Conservation (phyloP, 164 flowering plant species). For the Umbellularia californica region DNA sequence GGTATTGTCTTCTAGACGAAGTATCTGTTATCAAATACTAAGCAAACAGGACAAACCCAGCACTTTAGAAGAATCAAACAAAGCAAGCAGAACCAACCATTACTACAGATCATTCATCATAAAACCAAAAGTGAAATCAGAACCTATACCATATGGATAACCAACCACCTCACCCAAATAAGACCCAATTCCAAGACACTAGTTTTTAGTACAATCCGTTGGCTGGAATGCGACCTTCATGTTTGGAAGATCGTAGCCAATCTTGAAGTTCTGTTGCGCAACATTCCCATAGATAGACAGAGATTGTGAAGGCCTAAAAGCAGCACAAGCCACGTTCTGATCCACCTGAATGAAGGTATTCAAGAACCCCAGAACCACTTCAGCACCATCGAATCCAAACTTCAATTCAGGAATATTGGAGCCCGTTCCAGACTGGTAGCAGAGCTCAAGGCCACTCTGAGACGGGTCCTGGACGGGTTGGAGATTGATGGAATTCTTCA, state of each 20-base stretch:
- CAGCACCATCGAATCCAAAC: constrained; percentile 33
- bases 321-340: constrained; percentile 18
- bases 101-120: too few relatives aligned
- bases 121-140: too few relatives aligned
- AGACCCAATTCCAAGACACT: neutral
- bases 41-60: too few relatives aligned
- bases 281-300: constrained; percentile 24
- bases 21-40: too few relatives aligned
- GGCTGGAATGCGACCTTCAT: constrained; percentile 24
- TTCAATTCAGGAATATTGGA: constrained; percentile 21
- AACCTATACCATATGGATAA: too few relatives aligned
- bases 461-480: neutral
- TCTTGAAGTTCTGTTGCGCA: constrained; percentile 25
- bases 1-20: too few relatives aligned
- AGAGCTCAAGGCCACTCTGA: neutral
- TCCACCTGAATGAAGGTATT: constrained; percentile 20
- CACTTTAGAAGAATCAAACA: too few relatives aligned
- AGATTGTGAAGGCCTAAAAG: constrained; percentile 3
- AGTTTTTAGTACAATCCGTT: constrained; percentile 22
- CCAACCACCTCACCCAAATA: too few relatives aligned
- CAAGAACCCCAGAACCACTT: constrained; percentile 14
- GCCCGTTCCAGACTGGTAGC: constrained; percentile 12
- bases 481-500: constrained; percentile 6
- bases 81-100: too few relatives aligned
- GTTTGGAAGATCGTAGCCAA: constrained; percentile 26